Conservation (phyloP, 495 filamentous ascomycete genomes). For the Neurospora hispaniola region DNA sequence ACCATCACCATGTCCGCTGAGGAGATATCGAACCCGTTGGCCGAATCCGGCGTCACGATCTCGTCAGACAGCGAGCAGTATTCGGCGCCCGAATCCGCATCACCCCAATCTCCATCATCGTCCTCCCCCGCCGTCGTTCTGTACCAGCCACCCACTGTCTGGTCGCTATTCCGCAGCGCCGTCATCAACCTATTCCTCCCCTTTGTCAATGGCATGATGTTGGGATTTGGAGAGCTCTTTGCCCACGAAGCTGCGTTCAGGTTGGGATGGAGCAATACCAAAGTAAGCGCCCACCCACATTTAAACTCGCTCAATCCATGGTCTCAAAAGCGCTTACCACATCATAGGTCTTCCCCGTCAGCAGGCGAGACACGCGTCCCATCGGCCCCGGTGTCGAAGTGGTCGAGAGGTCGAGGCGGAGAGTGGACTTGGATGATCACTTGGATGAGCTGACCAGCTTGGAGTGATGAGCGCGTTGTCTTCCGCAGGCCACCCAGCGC, state of each 20-base stretch:
- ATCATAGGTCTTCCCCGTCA: conserved; percentile 40
- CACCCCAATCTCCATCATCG: conserved; percentile 43
- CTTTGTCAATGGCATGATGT: conserved; percentile 96
- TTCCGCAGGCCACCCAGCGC: background rate
- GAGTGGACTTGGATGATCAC: conserved; percentile 16
- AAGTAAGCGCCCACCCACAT: conserved; percentile 45
- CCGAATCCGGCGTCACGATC: conserved; percentile 75
- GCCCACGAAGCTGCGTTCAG: conserved; percentile 91
- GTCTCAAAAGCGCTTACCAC: background rate
- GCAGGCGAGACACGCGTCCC: conserved; percentile 32
- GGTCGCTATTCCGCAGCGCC: conserved; percentile 74
- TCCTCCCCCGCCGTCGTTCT: conserved; percentile 70
- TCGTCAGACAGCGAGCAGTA: conserved; percentile 88
- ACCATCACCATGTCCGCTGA: conserved; percentile 32
- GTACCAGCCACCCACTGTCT: conserved; percentile 79
- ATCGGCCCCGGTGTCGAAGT: conserved; percentile 45
- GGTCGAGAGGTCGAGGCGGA: conserved; percentile 26
- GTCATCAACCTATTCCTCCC: conserved; percentile 92
- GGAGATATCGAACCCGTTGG: conserved; percentile 49
- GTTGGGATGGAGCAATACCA: conserved; percentile 85
- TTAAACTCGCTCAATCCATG: background rate
- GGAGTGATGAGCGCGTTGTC: conserved; percentile 25
- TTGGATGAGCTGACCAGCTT: conserved; percentile 36
- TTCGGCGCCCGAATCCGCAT: conserved; percentile 51
- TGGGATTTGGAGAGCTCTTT: conserved; percentile 93